Evolutionary conservation across 164 flowering plant species (phyloP).

Genomic region (Magnolia sinica): DNA sequence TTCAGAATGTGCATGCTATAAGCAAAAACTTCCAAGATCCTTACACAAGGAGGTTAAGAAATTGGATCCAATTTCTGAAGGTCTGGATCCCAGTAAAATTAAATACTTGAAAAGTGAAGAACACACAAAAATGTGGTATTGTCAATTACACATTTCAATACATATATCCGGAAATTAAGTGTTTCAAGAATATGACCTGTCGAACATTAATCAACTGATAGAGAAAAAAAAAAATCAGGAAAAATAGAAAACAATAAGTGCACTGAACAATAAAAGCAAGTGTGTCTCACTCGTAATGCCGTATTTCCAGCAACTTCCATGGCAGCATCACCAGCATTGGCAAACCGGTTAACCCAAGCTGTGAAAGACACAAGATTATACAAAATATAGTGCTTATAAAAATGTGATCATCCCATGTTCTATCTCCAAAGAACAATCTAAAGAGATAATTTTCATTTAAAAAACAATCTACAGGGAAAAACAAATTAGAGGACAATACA

Average conservation of each 20-base stretch:
- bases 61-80: neutral
- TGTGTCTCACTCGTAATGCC: slow-evolving; percentile 61
- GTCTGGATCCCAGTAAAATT: neutral
- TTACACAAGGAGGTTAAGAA: no score
- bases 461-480: neutral
- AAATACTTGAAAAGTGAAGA: neutral
- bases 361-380: slow-evolving; percentile 10
- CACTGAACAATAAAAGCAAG: neutral
- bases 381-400: neutral
- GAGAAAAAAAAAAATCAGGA: neutral
- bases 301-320: slow-evolving; percentile 91
- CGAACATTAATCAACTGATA: neutral
- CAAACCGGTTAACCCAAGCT: slow-evolving; percentile 99
- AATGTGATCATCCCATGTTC: neutral
- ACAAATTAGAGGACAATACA: neutral
- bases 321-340: slow-evolving; percentile 98
- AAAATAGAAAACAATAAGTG: neutral
- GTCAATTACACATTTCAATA: neutral
- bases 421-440: neutral
- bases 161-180: neutral
- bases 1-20: no score
- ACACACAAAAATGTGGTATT: neutral
- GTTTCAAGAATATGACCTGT: neutral
- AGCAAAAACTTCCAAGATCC: neutral
- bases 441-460: neutral